phyloP scores from a whole-genome alignment of 1,139 yeast species.

The Sugiyamaella pinicola region DNA sequence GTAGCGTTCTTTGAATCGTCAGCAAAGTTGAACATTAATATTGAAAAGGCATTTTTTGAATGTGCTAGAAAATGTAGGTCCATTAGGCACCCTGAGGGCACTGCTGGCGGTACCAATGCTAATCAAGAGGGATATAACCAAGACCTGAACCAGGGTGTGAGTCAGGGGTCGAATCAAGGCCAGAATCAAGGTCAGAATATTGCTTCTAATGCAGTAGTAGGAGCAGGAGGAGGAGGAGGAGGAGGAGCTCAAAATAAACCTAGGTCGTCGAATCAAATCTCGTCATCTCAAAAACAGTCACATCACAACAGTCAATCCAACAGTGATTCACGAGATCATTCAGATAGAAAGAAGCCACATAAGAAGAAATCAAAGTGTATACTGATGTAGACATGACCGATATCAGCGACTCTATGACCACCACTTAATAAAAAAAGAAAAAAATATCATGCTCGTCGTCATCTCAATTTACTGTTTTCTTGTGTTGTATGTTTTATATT shows the following conservation, averaged over 20 bases:
- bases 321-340: neutral
- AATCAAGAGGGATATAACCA: neutral
- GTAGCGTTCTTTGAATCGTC: slow-evolving; percentile 91
- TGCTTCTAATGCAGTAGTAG: neutral
- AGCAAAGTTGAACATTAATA: slow-evolving; percentile 88
- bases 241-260: neutral
- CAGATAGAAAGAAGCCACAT: slow-evolving; percentile 7
- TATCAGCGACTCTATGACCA: neutral
- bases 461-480: neutral
- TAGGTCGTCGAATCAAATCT: neutral
- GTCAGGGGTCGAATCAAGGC: neutral
- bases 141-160: neutral
- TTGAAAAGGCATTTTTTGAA: slow-evolving; percentile 86
- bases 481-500: neutral
- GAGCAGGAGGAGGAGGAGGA: no score
- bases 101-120: neutral
- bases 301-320: neutral
- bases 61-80: slow-evolving; percentile 78
- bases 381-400: neutral
- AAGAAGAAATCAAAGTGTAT: slow-evolving; percentile 14
- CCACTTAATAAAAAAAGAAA: no score
- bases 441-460: no score
- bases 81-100: slow-evolving; percentile 26
- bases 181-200: slow-evolving; percentile 2
- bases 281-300: neutral